Evolutionary conservation across 2,329 filamentous ascomycete genomes (phyloP), one percentile per base, ranked within the genome.

Genomic region (Penicillium sp.): DNA sequence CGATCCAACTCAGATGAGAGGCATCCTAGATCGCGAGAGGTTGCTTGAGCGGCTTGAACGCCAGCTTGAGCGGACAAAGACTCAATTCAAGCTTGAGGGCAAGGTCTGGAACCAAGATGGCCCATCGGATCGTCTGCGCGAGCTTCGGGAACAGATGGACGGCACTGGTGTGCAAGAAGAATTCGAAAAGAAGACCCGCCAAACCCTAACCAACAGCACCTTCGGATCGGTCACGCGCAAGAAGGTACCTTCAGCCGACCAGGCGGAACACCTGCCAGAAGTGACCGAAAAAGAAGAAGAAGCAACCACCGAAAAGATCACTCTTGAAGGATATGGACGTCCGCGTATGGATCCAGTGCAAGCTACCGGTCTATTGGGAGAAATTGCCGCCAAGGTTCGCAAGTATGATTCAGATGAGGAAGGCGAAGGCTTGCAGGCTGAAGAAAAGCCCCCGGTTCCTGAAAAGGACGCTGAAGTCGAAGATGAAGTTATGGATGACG

Each of bases 51-150:
- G 92, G 53, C 81, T 99, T 57, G 92, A 96, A 73, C 95, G 90
- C 80, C 94, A 97, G 74, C 84, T 99, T 43, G 93, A 97, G 77
- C 83, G 94, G 62, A 93, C 96, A 62, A 97, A 97, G 82, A 97
- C 94, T 0, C 92, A 97, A 70, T 96, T 91, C 75, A 97, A 97
- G 74, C 84, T 99, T 30, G 94, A 97, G 74, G 94, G 94, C 63
- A 90, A 90, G 71, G 86, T 91, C 8, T 96, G 93, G 89, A 87
- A 87, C 60, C 89, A 95, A 61, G 82, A 88, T 62, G 90, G 90
- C 35, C 93, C 94, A 12, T 97, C 91, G 46, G 94, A 99, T 75
- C 87, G 92, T 66, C 80, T 99, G 58, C 88, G 94, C 62, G 93
- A 95, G 62, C 80, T 97, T 50, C 88, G 94, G 58, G 93, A 97